A percentile compares a stretch with the other conserved stretches of the same genome.
Evolutionary conservation across 164 flowering plant species (phyloP).

Genomic region (Vitis rupestris): DNA sequence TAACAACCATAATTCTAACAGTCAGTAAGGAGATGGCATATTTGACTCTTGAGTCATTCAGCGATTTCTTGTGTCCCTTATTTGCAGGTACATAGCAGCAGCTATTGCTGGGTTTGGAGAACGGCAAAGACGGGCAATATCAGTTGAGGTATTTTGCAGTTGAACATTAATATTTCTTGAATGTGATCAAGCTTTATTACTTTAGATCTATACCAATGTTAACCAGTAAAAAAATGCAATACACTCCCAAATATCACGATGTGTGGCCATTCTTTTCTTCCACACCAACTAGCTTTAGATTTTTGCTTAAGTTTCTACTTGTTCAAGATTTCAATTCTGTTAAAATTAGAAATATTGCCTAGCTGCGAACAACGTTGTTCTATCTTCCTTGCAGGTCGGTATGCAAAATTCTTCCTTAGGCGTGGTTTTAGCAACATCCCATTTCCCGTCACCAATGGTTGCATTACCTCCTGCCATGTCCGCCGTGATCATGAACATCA

Average conservation of each 20-base stretch:
- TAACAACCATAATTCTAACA: too few relatives aligned
- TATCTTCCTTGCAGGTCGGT: slow-evolving; percentile 59
- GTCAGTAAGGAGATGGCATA: too few relatives aligned
- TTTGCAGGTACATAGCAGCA: slow-evolving; percentile 63
- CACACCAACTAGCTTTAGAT: too few relatives aligned
- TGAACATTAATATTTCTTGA: not conserved
- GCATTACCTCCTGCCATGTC: slow-evolving; percentile 80
- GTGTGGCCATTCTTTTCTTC: too few relatives aligned
- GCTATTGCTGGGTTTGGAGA: slow-evolving; percentile 64
- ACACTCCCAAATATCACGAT: too few relatives aligned
- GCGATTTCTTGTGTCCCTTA: not conserved
- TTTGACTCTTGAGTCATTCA: too few relatives aligned
- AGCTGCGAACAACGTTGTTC: not conserved
- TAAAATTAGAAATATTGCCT: not conserved
- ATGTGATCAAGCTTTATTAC: too few relatives aligned
- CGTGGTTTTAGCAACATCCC: slow-evolving; percentile 76
- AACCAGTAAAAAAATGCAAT: too few relatives aligned
- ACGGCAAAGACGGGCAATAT: slow-evolving; percentile 68
- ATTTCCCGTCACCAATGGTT: slow-evolving; percentile 75
- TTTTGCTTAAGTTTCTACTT: too few relatives aligned
- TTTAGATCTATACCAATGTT: too few relatives aligned
- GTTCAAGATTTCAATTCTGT: not conserved
- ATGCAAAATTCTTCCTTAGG: slow-evolving; percentile 89
- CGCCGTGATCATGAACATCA: slow-evolving; percentile 80
- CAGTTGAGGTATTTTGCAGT: slow-evolving; percentile 56